Evolutionary conservation across 306 rosid species (phyloP).

Genomic region (Parietaria judaica): DNA sequence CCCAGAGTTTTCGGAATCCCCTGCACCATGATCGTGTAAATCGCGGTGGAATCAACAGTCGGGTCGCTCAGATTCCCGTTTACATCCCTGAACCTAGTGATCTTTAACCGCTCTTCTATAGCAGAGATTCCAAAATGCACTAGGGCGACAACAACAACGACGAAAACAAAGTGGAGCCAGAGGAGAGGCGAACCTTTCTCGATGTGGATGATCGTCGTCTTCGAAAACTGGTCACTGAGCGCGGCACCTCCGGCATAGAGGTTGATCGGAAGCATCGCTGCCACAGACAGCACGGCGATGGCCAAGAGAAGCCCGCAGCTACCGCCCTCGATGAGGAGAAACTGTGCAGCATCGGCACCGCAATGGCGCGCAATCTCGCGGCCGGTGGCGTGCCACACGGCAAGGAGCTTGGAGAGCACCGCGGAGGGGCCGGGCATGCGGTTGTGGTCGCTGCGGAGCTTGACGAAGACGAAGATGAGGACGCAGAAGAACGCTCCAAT

Average conservation of each 20-base stretch:
- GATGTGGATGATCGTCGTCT: constrained; percentile 74
- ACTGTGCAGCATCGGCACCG: constrained; percentile 95
- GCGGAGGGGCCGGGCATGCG: constrained; percentile 88
- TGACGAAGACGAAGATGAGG: constrained; percentile 63
- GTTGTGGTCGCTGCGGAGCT: constrained; percentile 94
- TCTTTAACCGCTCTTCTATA: constrained; percentile 48
- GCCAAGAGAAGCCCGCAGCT: constrained; percentile 62
- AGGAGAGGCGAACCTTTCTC: constrained; percentile 70
- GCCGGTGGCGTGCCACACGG: constrained; percentile 86
- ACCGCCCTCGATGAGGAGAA: constrained; percentile 87
- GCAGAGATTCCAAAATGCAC: constrained; percentile 75
- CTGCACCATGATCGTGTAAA: constrained; percentile 89
- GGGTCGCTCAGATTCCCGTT: constrained; percentile 77
- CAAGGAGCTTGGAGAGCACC: constrained; percentile 65
- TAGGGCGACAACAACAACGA: constrained; percentile 44
- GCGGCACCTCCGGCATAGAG: constrained; percentile 57
- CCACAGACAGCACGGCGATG: constrained; percentile 40
- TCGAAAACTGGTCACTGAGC: constrained; percentile 65
- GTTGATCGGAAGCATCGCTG: constrained; percentile 63
- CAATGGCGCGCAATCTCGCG: constrained; percentile 84
- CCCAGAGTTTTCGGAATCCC: constrained; percentile 77
- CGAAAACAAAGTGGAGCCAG: constrained; percentile 83
- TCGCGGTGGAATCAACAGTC: constrained; percentile 54
- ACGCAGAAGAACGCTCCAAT: constrained; percentile 74
- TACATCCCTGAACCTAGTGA: constrained; percentile 85